phyloP scores from a whole-genome alignment of 2,329 filamentous ascomycete species.

The Chaetomium olivaceum region DNA sequence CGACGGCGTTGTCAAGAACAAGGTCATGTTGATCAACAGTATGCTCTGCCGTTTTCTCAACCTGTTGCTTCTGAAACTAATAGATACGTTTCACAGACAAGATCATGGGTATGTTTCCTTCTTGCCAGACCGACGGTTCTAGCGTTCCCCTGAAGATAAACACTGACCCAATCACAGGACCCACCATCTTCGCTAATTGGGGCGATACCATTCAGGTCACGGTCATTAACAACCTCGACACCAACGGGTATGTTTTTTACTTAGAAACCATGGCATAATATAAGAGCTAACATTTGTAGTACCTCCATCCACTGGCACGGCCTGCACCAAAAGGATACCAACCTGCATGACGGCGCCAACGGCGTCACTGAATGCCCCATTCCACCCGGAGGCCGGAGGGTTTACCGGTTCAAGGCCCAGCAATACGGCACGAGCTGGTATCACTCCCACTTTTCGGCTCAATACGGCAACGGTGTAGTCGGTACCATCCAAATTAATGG shows the following conservation, averaged over 20 bases:
- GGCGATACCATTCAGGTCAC: slow-evolving; percentile 58
- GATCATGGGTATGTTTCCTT: slow-evolving; percentile 20
- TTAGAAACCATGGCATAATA: slow-evolving; percentile 32
- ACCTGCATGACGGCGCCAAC: slow-evolving; percentile 50
- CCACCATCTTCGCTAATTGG: slow-evolving; percentile 55
- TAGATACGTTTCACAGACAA: slow-evolving; percentile 16
- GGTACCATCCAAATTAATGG: slow-evolving; percentile 52
- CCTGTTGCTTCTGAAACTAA: slow-evolving; percentile 25
- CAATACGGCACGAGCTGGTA: slow-evolving; percentile 47
- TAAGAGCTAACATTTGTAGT: slow-evolving; percentile 31
- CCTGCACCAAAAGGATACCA: slow-evolving; percentile 46
- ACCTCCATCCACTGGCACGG: slow-evolving; percentile 55
- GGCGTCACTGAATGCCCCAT: slow-evolving; percentile 47
- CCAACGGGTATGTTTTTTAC: slow-evolving; percentile 37
- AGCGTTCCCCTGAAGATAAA: neutral
- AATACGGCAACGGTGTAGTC: slow-evolving; percentile 51
- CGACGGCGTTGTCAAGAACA: slow-evolving; percentile 36
- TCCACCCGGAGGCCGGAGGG: slow-evolving; percentile 38
- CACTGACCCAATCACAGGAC: slow-evolving; percentile 41
- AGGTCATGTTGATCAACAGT: slow-evolving; percentile 52
- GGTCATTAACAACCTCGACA: slow-evolving; percentile 64
- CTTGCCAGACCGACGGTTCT: neutral
- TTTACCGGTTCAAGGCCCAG: slow-evolving; percentile 42
- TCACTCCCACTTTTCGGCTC: slow-evolving; percentile 50
- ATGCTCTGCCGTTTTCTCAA: slow-evolving; percentile 35